Base-by-base conservation (phyloP, 1,284 basidiomycete species). In the Marasmius tenuissimus region DNA sequence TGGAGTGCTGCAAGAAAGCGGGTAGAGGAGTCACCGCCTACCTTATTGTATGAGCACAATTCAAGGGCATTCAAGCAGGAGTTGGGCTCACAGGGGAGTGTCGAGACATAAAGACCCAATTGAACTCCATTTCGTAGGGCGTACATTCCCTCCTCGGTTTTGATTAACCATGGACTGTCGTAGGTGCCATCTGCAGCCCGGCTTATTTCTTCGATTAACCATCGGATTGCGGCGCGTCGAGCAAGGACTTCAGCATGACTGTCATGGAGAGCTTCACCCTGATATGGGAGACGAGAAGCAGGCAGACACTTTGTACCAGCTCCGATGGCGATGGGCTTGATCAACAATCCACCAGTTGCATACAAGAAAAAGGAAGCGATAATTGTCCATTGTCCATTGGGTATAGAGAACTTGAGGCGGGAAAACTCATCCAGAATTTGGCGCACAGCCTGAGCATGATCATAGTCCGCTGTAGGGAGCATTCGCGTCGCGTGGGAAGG, bases 251-350 rank as follows among this genome's bases (percentile, higher is more conserved):
- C 96, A 3, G 96, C 96, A 73, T 98, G 96, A 54, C 85, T 88
- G 70, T 98, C 96, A 70, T 97, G 94, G 33, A 98, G 66, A 1
- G 88, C 83, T 69, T 97, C 93, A 0, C 96, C 96, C n/a, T 80
- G 76, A 2, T 73, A 69, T 0, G 93, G 87, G 0, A 94, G 78
- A 54, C 82, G 81, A 1, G 74, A 68, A 12, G 79, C 82, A 0
- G 96, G 93, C 0, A 96, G 83, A 67, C 92, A 94, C 77, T 97
- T 97, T 8, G 91, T 89, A 8, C 96, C 96, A 1, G 94, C 93
- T 0, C 87, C 92, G 12, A 95, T 72, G 37, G 90, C 87, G 47
- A 96, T 84, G 58, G 88, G 76, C 64, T 88, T 84, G 47, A 73
- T 56, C 18, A 52, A 53, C 38, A 49, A 45, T 10, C 62, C 48